Evolutionary conservation across 2,329 filamentous ascomycete species (phyloP).

Genomic region (Phialophora macrospora): DNA sequence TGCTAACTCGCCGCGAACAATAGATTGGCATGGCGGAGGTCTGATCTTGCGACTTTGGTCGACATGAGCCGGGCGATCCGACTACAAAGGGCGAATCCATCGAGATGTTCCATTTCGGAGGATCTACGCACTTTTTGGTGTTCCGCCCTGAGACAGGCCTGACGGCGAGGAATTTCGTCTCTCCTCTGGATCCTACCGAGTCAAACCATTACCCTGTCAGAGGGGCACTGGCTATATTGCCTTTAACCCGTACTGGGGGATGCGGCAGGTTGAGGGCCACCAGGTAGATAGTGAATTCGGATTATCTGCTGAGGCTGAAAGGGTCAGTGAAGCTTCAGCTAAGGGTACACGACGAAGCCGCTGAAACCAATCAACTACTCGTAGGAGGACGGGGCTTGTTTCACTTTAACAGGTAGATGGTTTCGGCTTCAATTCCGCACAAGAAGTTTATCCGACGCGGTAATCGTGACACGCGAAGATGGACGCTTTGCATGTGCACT

Average conservation of each 20-base stretch:
- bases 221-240: background rate
- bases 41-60: no score
- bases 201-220: conserved; percentile 3
- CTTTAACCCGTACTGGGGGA: background rate
- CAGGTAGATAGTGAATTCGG: no score
- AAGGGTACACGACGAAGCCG: background rate
- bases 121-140: conserved; percentile 50
- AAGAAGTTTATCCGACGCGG: background rate
- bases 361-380: background rate
- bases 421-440: conserved; percentile 6
- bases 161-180: background rate
- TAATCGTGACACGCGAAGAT: background rate
- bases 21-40: no score
- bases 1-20: no score
- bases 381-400: background rate
- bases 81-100: no score
- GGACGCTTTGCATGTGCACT: background rate
- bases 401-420: background rate
- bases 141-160: conserved; percentile 53
- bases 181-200: conserved; percentile 6
- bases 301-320: no score
- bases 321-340: background rate
- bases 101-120: no score
- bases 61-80: no score
- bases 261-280: no score